These are phyloP conservation scores for Nemania abortiva DNA, from an alignment of 2,329 filamentous ascomycete species.

Conservation along the genomic window DNA sequence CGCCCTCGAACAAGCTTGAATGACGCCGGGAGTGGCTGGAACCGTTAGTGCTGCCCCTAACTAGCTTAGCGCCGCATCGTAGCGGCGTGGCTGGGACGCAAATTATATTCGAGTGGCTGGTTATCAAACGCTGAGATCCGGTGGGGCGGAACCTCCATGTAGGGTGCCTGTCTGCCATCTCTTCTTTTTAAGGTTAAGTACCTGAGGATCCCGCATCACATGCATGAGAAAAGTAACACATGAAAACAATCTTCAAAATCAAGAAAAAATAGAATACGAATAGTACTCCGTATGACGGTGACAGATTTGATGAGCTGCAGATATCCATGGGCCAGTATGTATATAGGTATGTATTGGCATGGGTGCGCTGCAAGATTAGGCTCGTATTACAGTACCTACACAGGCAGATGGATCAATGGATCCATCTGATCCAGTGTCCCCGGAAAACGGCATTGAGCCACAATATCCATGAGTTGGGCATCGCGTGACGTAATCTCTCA, in stretches of 20 bases:
- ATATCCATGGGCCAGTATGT: neutral
- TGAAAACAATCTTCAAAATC: neutral
- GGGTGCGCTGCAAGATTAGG: slow-evolving; percentile 1
- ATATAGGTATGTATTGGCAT: neutral
- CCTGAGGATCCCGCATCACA: slow-evolving; percentile 32
- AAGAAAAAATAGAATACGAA: neutral
- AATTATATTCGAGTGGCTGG: slow-evolving; percentile 33
- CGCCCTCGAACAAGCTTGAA: neutral
- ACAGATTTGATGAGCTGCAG: neutral
- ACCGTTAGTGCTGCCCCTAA: neutral
- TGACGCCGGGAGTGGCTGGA: slow-evolving; percentile 32
- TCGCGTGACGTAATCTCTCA: neutral
- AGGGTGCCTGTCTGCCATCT: neutral
- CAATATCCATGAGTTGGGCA: neutral
- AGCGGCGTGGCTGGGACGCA: slow-evolving; percentile 15
- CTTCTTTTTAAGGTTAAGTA: neutral
- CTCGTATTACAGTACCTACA: slow-evolving; percentile 2
- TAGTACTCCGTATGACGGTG: neutral
- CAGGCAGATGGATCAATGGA: neutral
- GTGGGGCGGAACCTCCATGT: slow-evolving; percentile 13
- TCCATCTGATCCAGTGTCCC: slow-evolving; percentile 4
- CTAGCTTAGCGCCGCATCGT: slow-evolving; percentile 9
- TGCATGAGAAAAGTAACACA: neutral
- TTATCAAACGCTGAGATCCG: slow-evolving; percentile 10
- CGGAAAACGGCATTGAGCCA: neutral